Conservation (phyloP, 805 yeast genomes). For the Candida chilensis region DNA sequence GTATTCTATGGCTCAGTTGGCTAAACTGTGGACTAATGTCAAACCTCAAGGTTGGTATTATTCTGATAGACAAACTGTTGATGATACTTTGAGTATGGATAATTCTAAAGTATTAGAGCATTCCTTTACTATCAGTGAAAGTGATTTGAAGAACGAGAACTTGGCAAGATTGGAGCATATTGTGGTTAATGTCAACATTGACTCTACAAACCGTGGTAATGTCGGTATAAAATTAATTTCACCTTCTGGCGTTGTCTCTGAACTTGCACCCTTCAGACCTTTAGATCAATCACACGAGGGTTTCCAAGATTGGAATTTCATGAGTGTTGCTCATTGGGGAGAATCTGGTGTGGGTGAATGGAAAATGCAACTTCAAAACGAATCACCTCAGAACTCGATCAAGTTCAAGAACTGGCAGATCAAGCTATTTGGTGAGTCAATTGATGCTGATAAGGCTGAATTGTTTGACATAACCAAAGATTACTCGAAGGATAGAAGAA, state of each 20-base stretch:
- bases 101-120: conserved; percentile 6
- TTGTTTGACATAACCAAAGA: conserved; percentile 42
- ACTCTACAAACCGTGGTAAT: conserved; percentile 58
- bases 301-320: conserved; percentile 79
- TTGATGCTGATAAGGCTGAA: conserved; percentile 54
- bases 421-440: conserved; percentile 73
- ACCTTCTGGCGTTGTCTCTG: conserved; percentile 68
- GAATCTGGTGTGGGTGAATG: conserved; percentile 74
- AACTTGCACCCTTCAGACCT: conserved; percentile 60
- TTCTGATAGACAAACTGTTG: conserved; percentile 28
- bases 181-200: conserved; percentile 68
- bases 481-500: conserved; percentile 28
- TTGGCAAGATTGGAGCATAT: conserved; percentile 78
- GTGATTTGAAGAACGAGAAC: conserved; percentile 44
- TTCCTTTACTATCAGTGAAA: conserved; percentile 35
- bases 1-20: conserved; percentile 58
- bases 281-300: conserved; percentile 51
- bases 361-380: conserved; percentile 57
- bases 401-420: conserved; percentile 63
- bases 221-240: conserved; percentile 58
- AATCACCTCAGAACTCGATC: conserved; percentile 20
- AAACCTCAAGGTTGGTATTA: conserved; percentile 86
- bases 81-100: conserved; percentile 10
- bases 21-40: conserved; percentile 72
- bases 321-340: conserved; percentile 99